Base-by-base conservation (phyloP, 2,329 filamentous ascomycete genomes). In the Pseudopithomyces chartarum region DNA sequence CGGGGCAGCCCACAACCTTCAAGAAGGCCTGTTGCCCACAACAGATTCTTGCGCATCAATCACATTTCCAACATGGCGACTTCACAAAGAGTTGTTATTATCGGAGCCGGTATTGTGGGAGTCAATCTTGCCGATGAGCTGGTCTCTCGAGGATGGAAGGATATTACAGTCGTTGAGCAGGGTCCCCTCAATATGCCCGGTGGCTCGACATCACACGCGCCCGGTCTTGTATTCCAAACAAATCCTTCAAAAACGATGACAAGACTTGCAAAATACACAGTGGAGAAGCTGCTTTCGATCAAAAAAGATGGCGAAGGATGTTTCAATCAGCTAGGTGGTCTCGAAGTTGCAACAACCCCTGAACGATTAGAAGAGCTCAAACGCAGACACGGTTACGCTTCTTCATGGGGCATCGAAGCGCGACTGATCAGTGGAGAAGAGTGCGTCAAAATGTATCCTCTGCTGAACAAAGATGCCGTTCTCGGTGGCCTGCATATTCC, bases 161-260 rank as follows among this genome's bases (percentile, higher is more conserved):
- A 87, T 69, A 85, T 88, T 69, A 88, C 85, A 17, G 85, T 88
- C 48, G 75, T 88, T 59, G 86, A 88, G 61, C 86, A 88, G 70
- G 86, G 86, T 0, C 86, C 86, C 2, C 69, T 88, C 60, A 75
- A 79, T 56, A 83, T 88, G 80, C 86, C 86, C 0, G 86, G 86
- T 23, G 86, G 86, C 43, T 88, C 86, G 26, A 88, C 86, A 6
- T 88, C 85, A 6, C 86, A 88, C 60, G 86, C 86, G 4, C 86
- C 86, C 0, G 86, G 86, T 0, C 78, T 88, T 2, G 85, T 88
- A 0, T 88, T 87, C 63, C 85, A 88, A 66, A 87, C 84, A 7
- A 87, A 84, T 49, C 70, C 77, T 1, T 85, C 81, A 46, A 85
- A 82, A 68, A 83, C 82, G 0, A 78, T 88, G 83, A 85, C 81